Evolutionary conservation across 192 early-diverging fungal genomes (phyloP), one percentile per base, ranked within the genome.

Genomic region (Mortierella hygrophila): DNA sequence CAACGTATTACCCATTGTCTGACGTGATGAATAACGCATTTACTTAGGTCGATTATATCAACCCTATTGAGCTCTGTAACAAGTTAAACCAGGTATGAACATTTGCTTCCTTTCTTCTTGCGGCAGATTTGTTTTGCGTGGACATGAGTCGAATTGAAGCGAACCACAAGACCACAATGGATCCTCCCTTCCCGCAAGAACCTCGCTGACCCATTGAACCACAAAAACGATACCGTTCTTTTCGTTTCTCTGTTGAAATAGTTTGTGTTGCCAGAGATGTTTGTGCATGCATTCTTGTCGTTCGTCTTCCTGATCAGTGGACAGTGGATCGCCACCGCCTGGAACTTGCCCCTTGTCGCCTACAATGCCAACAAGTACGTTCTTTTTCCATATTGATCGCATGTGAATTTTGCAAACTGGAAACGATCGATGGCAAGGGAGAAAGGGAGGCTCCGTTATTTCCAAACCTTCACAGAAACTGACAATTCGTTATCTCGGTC

Each of bases 11-110:
- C 8, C 11, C 10, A 15, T 3, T 32, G n/a, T 26, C 60, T 65
- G 60, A 65, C 60, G 60, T 94, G 18, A 95, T 95, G 37, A 15
- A 21, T 38, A 46, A 8, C 16, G 9, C 68, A 60, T 60, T 42
- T 49, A 80, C 35, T 75, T 96, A 99, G 92, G 97, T 96, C 90
- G 98, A 99, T 83, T 99, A 99, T 91, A 98, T 99, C 91, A 99
- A 99, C 89, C 98, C 98, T 18, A 99, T 99, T 81, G 98, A 99
- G 88, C 93, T 99, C 68, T 98, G 97, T 90, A 96, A 96, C 89
- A 97, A 95, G 80, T 92, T 99, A 85, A 99, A 99, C 88, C 95
- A 94, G 90, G 97, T 96, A 91, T 71, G 75, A 54, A 73, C 47
- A 41, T 38, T 72, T 38, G 29, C 23, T 42, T 60, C 29, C 72